Base-by-base conservation (phyloP, 805 yeast species). In the Brettanomyces sp. region DNA sequence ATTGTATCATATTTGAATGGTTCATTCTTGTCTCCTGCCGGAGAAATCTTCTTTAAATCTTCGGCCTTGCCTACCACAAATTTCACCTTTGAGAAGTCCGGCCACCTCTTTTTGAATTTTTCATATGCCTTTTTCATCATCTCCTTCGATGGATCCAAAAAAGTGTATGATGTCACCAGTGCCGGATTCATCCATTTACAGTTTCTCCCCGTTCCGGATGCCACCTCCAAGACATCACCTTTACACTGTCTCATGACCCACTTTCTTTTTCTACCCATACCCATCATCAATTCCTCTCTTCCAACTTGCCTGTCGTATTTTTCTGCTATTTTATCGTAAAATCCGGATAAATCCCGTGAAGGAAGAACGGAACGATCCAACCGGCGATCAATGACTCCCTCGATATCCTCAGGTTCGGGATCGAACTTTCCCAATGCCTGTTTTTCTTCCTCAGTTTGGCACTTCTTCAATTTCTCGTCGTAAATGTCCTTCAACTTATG, bases 161-260 rank as follows among this genome's bases (percentile, higher is more conserved):
- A 87, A 0, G 98, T 91, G 36, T 87, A 75, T 0, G 96, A 84
- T 42, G 74, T 72, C 30, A 91, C 66, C 25, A 68, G 60, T 1
- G 75, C 70, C 21, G 80, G 75, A 45, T 81, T 74, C 54, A 88
- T 65, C 59, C 82, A 90, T 42, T 82, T 80, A 47, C 91, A 75
- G 60, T 93, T 93, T 63, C 98, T 75, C 5, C 99, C 98, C 0
- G 99, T 93, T 48, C 99, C 99, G 59, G 95, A 86, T 0, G 97
- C 83, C 9, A 91, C 93, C 63, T 93, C 99, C 47, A 93, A 67
- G 2, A 89, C 96, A 59, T 93, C 96, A 22, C 99, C 99, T 47
- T 70, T 67, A 43, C 82, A 75, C 50, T 84, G 85, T 35, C 70
- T 75, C 89, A 85, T 85, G 41, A 85, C 62, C 85, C 93, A 82